Conservation (phyloP, 495 filamentous ascomycete genomes). For the Apodospora peruviana region DNA sequence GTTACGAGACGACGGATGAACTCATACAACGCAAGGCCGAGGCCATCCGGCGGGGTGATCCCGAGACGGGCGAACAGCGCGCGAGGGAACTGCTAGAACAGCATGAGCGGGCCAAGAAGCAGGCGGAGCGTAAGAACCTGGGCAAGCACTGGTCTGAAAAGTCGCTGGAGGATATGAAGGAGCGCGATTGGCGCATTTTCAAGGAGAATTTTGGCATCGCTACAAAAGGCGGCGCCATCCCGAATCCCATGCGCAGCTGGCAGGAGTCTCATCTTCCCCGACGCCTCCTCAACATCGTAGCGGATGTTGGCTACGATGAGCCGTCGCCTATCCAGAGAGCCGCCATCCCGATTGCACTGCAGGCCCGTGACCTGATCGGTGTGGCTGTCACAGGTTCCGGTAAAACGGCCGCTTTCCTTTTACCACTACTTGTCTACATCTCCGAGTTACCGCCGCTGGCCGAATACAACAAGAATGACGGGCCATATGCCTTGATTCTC, state of each 20-base stretch:
- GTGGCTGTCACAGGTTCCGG: constrained; percentile 98
- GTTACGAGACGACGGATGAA: constrained; percentile 70
- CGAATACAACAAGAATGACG: constrained; percentile 88
- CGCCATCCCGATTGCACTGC: constrained; percentile 90
- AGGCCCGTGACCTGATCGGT: constrained; percentile 91
- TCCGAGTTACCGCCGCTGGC: constrained; percentile 80
- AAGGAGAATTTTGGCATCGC: constrained; percentile 98
- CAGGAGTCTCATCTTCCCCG: constrained; percentile 76
- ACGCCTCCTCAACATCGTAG: constrained; percentile 75
- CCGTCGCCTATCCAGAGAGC: constrained; percentile 90
- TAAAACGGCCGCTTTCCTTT: constrained; percentile 93
- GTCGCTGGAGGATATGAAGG: constrained; percentile 89
- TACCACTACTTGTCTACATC: constrained; percentile 96
- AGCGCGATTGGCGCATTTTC: constrained; percentile 98
- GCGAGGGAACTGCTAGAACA: constrained; percentile 83
- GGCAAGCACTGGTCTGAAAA: constrained; percentile 98
- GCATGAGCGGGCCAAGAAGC: constrained; percentile 53
- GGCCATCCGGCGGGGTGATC: constrained; percentile 72
- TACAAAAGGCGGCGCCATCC: constrained; percentile 83
- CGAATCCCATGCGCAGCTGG: constrained; percentile 97
- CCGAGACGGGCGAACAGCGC: constrained; percentile 69
- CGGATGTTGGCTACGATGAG: constrained; percentile 85
- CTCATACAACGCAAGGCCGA: constrained; percentile 69
- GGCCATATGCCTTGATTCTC: constrained; percentile 92
- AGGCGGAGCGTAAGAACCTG: constrained; percentile 65